Evolutionary conservation across 768 basidiomycete species (phyloP).

Genomic region (Tulasnella sp.): DNA sequence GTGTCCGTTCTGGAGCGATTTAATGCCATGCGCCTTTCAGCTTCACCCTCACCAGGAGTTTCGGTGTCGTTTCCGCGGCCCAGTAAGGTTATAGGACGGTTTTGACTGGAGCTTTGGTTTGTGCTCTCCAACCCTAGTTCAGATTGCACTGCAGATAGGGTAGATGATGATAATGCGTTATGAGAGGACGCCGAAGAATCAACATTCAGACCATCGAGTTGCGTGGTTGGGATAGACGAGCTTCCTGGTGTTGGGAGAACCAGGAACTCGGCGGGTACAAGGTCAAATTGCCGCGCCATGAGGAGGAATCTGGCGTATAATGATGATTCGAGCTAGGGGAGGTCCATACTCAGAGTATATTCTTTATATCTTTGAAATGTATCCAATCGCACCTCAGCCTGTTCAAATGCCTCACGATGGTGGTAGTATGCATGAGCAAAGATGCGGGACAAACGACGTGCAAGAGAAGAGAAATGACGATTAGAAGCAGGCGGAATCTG

Average conservation of each 20-base stretch:
- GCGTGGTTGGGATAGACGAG: not conserved
- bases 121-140: not conserved
- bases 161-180: constrained; percentile 2
- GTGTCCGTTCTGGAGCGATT: constrained; percentile 14
- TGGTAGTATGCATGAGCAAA: constrained; percentile 96
- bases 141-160: not conserved
- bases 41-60: not conserved
- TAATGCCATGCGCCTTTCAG: constrained; percentile 2
- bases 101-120: not conserved
- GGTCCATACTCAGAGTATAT: not conserved
- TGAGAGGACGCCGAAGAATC: constrained; percentile 5
- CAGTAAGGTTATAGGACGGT: not conserved
- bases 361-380: too few relatives aligned
- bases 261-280: constrained; percentile 73
- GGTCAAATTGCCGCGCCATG: constrained; percentile 62
- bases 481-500: constrained; percentile 68
- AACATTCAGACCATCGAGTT: not conserved
- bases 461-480: constrained; percentile 81
- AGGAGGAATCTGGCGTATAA: constrained; percentile 83
- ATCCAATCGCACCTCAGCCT: constrained; percentile 42
- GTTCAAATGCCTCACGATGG: constrained; percentile 82
- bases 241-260: constrained; percentile 29
- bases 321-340: constrained; percentile 55
- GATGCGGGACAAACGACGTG: constrained; percentile 82
- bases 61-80: not conserved